A percentile compares a stretch with the other conserved stretches of the same genome.
Conservation (phyloP, 176 grass and related monocot species). For the Hsuehochloa calcarea region DNA sequence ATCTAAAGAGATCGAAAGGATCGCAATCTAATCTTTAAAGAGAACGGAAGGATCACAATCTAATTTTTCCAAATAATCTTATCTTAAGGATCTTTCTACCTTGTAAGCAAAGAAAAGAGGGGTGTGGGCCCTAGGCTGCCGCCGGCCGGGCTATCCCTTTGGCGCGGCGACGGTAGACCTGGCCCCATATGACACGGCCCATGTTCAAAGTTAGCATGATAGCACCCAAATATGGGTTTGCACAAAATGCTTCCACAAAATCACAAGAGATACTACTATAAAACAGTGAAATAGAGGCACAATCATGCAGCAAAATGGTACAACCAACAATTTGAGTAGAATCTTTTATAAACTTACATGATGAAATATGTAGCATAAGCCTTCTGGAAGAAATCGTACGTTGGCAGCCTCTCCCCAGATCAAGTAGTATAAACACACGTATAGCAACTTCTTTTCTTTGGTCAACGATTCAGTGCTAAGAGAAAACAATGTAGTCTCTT, state of each 20-base stretch:
- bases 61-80: too few relatives aligned
- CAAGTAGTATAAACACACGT: constrained; percentile 85
- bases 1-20: too few relatives aligned
- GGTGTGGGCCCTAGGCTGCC: too few relatives aligned
- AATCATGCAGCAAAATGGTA: constrained; percentile 1
- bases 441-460: constrained; percentile 93
- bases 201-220: neutral
- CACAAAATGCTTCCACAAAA: neutral
- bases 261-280: neutral
- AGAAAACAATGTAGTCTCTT: constrained; percentile 33
- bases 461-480: constrained; percentile 58
- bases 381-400: constrained; percentile 84
- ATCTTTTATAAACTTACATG: constrained; percentile 60
- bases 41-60: too few relatives aligned
- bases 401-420: constrained; percentile 99
- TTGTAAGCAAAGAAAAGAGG: too few relatives aligned
- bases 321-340: neutral
- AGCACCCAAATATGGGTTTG: neutral
- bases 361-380: constrained; percentile 97
- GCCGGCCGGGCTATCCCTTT: too few relatives aligned
- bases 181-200: neutral
- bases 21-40: too few relatives aligned
- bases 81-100: too few relatives aligned
- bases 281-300: constrained; percentile 26
- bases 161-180: too few relatives aligned